A percentile compares a stretch with the other conserved stretches of the same genome.
phyloP scores from a whole-genome alignment of 2,329 filamentous ascomycete species.

The Zymoseptoria passerinii region DNA sequence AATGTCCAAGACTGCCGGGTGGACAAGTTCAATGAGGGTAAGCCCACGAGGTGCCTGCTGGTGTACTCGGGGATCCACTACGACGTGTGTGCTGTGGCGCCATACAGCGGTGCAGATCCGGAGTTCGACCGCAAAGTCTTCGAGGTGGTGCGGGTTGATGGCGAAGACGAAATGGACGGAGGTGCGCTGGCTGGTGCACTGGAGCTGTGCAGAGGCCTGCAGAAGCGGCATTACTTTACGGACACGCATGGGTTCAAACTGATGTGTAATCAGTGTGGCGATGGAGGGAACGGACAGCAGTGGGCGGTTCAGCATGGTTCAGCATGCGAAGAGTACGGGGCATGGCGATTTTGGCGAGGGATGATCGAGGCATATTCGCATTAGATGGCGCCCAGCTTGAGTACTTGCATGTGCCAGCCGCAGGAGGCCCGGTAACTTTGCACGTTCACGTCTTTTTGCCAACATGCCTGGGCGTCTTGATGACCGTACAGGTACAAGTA shows the following conservation, averaged over 20 bases:
- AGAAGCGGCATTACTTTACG: slow-evolving; percentile 73
- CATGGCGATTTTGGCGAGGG: slow-evolving; percentile 48
- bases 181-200: slow-evolving; percentile 51
- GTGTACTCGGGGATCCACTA: slow-evolving; percentile 93
- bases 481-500: no score
- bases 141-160: slow-evolving; percentile 35
- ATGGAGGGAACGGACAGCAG: slow-evolving; percentile 58
- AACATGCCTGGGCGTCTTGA: no score
- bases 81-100: slow-evolving; percentile 74
- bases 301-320: slow-evolving; percentile 52
- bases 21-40: slow-evolving; percentile 71
- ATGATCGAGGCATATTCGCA: background rate
- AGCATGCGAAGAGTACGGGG: slow-evolving; percentile 54
- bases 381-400: no score
- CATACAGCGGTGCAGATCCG: slow-evolving; percentile 53
- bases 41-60: slow-evolving; percentile 61
- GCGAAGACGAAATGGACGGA: slow-evolving; percentile 38
- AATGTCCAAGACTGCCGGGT: slow-evolving; percentile 64
- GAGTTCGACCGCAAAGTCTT: slow-evolving; percentile 77
- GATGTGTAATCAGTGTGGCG: slow-evolving; percentile 65
- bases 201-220: slow-evolving; percentile 49
- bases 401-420: no score
- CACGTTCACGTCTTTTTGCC: no score
- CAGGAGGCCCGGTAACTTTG: no score
- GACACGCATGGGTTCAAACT: slow-evolving; percentile 75